A percentile compares a stretch with the other conserved stretches of the same genome.
Evolutionary conservation across 2,329 filamentous ascomycete genomes (phyloP).

Genomic region (Tolypocladium guangdongense): DNA sequence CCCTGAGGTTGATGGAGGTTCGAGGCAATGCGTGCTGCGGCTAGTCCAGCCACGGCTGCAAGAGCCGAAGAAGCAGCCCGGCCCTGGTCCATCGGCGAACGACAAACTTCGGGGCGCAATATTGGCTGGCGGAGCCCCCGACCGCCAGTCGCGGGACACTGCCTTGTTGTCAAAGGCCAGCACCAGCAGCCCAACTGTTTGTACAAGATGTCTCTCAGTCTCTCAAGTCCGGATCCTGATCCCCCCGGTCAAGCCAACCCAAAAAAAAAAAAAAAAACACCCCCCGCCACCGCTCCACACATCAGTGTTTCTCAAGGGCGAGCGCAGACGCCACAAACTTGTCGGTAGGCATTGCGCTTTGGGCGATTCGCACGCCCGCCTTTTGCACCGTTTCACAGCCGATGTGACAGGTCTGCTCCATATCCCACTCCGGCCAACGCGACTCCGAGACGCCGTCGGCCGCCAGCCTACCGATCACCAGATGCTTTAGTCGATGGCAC

Average conservation of each 20-base stretch:
- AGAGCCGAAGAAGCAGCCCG: neutral
- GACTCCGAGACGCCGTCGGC: conserved; percentile 11
- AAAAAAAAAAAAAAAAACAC: neutral
- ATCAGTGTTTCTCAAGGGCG: conserved; percentile 3
- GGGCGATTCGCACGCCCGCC: conserved; percentile 1
- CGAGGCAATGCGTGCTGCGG: too few relatives aligned
- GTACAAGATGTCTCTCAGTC: too few relatives aligned
- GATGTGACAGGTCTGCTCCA: conserved; percentile 26
- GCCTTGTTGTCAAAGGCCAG: too few relatives aligned
- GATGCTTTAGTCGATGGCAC: conserved; percentile 7
- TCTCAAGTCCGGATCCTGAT: neutral
- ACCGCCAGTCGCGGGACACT: neutral
- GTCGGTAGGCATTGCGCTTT: neutral
- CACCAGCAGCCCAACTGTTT: too few relatives aligned
- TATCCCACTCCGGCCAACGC: conserved; percentile 8
- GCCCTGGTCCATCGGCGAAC: neutral
- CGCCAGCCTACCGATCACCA: conserved; percentile 16
- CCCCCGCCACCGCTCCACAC: conserved; percentile 1
- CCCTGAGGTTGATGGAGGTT: too few relatives aligned
- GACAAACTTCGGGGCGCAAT: neutral
- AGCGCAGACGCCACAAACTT: conserved; percentile 4
- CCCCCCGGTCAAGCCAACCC: neutral
- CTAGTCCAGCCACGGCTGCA: neutral
- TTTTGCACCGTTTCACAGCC: conserved; percentile 15
- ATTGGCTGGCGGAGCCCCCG: neutral